Evolutionary conservation across 2,329 filamentous ascomycete species (phyloP).

Genomic region (Arthroderma uncinatum): DNA sequence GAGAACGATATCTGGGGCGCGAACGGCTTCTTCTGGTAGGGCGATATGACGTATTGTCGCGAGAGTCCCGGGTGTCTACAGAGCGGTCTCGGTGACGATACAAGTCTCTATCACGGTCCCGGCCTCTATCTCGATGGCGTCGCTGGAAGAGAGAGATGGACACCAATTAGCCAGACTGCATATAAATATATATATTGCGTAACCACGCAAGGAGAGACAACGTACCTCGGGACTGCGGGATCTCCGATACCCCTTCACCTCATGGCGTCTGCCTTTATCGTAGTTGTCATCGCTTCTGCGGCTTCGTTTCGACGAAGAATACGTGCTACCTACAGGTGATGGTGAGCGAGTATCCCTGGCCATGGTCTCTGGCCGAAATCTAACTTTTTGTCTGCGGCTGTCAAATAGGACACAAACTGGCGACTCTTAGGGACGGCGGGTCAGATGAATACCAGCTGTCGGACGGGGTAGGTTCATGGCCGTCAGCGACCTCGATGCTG

Average conservation of each 20-base stretch:
- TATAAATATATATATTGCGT: neutral
- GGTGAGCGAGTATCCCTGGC: conserved; percentile 66
- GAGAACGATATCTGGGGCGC: conserved; percentile 53
- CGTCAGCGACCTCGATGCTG: neutral
- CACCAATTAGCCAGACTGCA: conserved; percentile 6
- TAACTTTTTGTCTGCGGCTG: conserved; percentile 11
- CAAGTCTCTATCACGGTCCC: conserved; percentile 44
- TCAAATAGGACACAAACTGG: neutral
- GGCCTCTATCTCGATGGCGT: conserved; percentile 41
- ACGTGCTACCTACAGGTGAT: conserved; percentile 82
- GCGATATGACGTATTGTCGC: conserved; percentile 55
- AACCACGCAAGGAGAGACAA: neutral
- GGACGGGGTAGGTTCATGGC: neutral
- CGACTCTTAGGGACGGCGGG: neutral
- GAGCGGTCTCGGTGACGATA: conserved; percentile 41
- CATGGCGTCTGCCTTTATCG: conserved; percentile 43
- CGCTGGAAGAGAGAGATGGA: conserved; percentile 45
- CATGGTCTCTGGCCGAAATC: conserved; percentile 45
- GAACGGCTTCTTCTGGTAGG: conserved; percentile 51
- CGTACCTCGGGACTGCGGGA: conserved; percentile 41
- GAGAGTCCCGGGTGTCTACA: conserved; percentile 31
- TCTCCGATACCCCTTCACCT: conserved; percentile 37
- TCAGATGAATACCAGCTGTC: neutral
- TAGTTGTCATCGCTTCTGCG: conserved; percentile 44
- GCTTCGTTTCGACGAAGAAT: conserved; percentile 56